Evolutionary conservation across 345 rosid genomes (phyloP).

Genomic region (Noccaea caerulescens): DNA sequence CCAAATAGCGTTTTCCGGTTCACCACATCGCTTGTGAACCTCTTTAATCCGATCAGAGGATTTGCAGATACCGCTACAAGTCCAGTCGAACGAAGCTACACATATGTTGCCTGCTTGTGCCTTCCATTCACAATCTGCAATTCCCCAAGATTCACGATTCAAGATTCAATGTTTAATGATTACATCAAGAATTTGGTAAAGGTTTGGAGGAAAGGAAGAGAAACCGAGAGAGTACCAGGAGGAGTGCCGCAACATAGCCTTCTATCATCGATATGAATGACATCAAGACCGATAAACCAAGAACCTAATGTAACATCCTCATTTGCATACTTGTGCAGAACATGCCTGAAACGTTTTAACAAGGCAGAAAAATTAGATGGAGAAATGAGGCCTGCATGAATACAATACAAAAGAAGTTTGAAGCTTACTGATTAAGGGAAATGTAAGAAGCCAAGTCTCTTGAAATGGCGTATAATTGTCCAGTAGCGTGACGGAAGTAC

Average conservation of each 20-base stretch:
- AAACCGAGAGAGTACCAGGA: constrained; percentile 57
- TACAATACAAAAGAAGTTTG: neutral
- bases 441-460: constrained; percentile 92
- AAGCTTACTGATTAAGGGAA: constrained; percentile 70
- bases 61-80: constrained; percentile 76
- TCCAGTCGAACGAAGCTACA: constrained; percentile 84
- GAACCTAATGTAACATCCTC: constrained; percentile 96
- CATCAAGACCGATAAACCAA: constrained; percentile 98
- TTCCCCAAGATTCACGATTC: constrained; percentile 26
- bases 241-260: constrained; percentile 95
- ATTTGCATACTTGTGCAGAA: constrained; percentile 89
- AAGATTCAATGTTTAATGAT: neutral
- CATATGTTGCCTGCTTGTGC: constrained; percentile 82
- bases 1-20: constrained; percentile 83
- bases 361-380: neutral
- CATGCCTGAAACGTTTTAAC: constrained; percentile 51
- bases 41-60: constrained; percentile 73
- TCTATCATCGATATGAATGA: constrained; percentile 88
- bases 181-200: too few species aligned
- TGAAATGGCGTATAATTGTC: constrained; percentile 91
- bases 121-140: constrained; percentile 78
- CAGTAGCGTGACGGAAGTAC: constrained; percentile 94
- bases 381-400: neutral
- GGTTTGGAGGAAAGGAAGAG: neutral
- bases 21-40: constrained; percentile 76